Evolutionary conservation across 495 filamentous ascomycete genomes (phyloP).

Genomic region (Cetradonia linearis): DNA sequence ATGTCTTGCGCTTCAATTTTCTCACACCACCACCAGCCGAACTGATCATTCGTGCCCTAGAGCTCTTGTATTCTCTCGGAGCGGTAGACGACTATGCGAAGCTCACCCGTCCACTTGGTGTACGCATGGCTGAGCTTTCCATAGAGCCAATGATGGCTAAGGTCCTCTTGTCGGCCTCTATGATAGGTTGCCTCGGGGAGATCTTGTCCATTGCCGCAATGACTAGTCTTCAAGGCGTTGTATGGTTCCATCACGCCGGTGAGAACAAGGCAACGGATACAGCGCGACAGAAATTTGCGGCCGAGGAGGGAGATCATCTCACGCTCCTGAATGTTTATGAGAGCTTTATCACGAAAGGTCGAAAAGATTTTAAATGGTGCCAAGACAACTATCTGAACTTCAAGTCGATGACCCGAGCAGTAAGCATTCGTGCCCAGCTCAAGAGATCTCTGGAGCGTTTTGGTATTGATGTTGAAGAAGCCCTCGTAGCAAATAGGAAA

Average conservation of each 20-base stretch:
- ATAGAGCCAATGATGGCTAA: constrained; percentile 96
- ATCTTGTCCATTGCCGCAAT: constrained; percentile 90
- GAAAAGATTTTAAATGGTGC: constrained; percentile 79
- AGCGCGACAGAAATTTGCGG: constrained; percentile 72
- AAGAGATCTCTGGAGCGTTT: constrained; percentile 82
- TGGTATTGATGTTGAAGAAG: constrained; percentile 61
- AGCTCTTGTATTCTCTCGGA: constrained; percentile 81
- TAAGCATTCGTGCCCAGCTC: constrained; percentile 78
- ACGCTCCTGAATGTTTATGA: constrained; percentile 92
- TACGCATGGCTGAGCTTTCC: constrained; percentile 88
- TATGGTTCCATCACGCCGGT: constrained; percentile 73
- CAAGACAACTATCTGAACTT: constrained; percentile 78
- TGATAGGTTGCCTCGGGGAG: constrained; percentile 72
- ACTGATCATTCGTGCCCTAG: constrained; percentile 76
- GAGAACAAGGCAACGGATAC: constrained; percentile 64
- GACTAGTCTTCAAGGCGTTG: constrained; percentile 71
- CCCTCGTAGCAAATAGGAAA: constrained; percentile 29
- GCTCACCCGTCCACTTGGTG: constrained; percentile 76
- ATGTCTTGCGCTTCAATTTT: constrained; percentile 85
- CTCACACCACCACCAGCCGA: constrained; percentile 81
- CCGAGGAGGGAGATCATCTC: constrained; percentile 89
- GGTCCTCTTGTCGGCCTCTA: constrained; percentile 66
- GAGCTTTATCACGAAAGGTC: constrained; percentile 75
- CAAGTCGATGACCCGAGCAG: constrained; percentile 68
- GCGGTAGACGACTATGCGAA: constrained; percentile 85